Conservation (phyloP, 2,329 filamentous ascomycete genomes). For the Botrytis fragariae region DNA sequence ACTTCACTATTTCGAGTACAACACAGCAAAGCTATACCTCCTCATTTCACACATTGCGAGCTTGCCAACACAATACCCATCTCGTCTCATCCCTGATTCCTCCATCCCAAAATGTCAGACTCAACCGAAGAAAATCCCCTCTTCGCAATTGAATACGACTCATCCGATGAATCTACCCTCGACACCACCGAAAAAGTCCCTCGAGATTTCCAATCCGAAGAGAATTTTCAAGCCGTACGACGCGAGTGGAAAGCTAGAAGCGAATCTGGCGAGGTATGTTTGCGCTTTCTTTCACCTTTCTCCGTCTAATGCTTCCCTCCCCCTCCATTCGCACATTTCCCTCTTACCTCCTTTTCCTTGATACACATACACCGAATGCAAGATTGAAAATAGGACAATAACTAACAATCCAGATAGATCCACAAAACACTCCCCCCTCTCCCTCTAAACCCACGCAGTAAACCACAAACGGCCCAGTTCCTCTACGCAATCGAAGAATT, state of each 20-base stretch:
- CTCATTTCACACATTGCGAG: too few relatives aligned
- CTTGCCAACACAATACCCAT: neutral
- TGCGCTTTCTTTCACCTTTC: neutral
- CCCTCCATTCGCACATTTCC: too few relatives aligned
- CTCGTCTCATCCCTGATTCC: too few relatives aligned
- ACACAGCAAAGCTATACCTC: neutral
- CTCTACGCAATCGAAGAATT: constrained; percentile 39
- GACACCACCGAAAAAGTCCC: constrained; percentile 27
- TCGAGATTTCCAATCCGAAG: constrained; percentile 37
- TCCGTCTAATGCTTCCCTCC: neutral
- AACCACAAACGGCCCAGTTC: constrained; percentile 35
- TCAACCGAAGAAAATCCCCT: constrained; percentile 38
- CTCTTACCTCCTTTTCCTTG: neutral
- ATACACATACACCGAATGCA: neutral
- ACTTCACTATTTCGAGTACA: neutral
- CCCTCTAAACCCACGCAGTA: constrained; percentile 33
- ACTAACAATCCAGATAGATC: constrained; percentile 26
- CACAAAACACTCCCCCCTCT: constrained; percentile 30
- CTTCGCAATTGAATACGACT: constrained; percentile 45
- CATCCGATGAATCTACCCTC: constrained; percentile 37
- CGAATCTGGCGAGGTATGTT: constrained; percentile 35
- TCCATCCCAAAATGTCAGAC: constrained; percentile 29
- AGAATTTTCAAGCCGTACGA: constrained; percentile 32
- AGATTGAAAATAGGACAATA: neutral
- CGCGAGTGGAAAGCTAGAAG: constrained; percentile 33